Conservation (phyloP, 352 stramenopile genomes). For the Blastocystis sp. region DNA sequence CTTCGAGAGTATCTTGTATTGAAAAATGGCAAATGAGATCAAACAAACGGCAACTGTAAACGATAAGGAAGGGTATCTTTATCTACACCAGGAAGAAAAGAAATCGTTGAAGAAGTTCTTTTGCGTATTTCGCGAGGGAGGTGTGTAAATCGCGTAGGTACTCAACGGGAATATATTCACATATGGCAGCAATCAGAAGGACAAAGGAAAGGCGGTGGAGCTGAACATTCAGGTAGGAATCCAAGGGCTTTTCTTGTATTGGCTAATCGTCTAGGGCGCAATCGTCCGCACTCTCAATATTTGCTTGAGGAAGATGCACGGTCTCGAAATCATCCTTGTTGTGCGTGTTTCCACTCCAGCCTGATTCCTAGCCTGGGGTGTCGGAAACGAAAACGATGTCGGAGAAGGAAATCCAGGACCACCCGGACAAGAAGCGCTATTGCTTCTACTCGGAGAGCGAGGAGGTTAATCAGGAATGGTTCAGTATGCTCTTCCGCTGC, state of each 20-base stretch:
- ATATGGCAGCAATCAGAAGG: constrained; percentile 68
- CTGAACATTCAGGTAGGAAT: constrained; percentile 68
- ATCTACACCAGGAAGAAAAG: constrained; percentile 69
- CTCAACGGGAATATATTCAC: constrained; percentile 62
- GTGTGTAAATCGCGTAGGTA: not conserved
- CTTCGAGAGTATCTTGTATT: not conserved
- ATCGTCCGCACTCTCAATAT: constrained; percentile 60
- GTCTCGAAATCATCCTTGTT: constrained; percentile 66
- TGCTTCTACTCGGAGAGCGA: constrained; percentile 68
- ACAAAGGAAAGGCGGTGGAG: constrained; percentile 60
- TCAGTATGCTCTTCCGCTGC: constrained; percentile 64
- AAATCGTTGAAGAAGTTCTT: constrained; percentile 70
- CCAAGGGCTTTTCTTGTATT: not conserved
- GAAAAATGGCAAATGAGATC: constrained; percentile 58
- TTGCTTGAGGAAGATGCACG: constrained; percentile 65
- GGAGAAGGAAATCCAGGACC: constrained; percentile 54
- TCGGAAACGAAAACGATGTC: constrained; percentile 25
- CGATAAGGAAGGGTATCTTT: constrained; percentile 69
- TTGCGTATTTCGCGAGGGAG: constrained; percentile 34
- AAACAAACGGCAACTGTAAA: constrained; percentile 27
- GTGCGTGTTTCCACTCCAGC: not conserved
- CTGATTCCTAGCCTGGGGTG: constrained; percentile 45
- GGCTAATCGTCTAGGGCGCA: constrained; percentile 43
- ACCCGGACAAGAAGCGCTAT: constrained; percentile 68
- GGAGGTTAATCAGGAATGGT: constrained; percentile 65